Base-by-base conservation (phyloP, 352 stramenopile genomes). In the Phytophthora cryptogea region DNA sequence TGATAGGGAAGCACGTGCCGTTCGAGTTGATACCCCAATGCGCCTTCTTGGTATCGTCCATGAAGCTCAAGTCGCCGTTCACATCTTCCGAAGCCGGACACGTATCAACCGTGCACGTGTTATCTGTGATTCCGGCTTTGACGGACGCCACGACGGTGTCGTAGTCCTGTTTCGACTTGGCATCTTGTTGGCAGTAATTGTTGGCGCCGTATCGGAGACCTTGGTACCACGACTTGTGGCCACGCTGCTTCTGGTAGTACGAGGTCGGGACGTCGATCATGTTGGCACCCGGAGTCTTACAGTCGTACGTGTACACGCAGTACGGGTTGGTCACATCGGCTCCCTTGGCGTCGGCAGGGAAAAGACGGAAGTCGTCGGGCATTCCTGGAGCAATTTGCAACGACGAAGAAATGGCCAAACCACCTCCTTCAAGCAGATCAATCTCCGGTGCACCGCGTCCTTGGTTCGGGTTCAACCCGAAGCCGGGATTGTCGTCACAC, bases 361-460 rank as follows among this genome's bases (percentile, higher is more conserved):
- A 92, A 0, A 83, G 31, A 8, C 80, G 78, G 23, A 80, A 88
- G 27, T 89, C 62, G 0, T 56, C 39, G 0, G 83, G 83, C 71
- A 89, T 89, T 5, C 83, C 88, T 0, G 85, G 85, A 0, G 76
- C 73, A 54, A 98, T 84, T 66, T 98, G 93, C 9, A 97, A 76
- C 40, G 91, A 97, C 20, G 87, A 91, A 14, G 89, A 97, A 65
- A 97, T 94, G 8, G 81, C 73, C 14, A 70, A 55, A 13, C 92
- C 78, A 17, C 74, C 75, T 71, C 89, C 83, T 97, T 97, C 94
- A 6, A 98, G 76, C 16, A 98, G 72, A 76, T 98, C 93, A 64
- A 98, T 98, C 61, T 98, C 93, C 0, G 95, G 94, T 39, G 91
- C 87, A 10, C 95, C 95, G n/a, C 94, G 77, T 0, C 94, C 94